Evolutionary conservation across 2,329 filamentous ascomycete genomes (phyloP).

Genomic region (Penicillium sp.): DNA sequence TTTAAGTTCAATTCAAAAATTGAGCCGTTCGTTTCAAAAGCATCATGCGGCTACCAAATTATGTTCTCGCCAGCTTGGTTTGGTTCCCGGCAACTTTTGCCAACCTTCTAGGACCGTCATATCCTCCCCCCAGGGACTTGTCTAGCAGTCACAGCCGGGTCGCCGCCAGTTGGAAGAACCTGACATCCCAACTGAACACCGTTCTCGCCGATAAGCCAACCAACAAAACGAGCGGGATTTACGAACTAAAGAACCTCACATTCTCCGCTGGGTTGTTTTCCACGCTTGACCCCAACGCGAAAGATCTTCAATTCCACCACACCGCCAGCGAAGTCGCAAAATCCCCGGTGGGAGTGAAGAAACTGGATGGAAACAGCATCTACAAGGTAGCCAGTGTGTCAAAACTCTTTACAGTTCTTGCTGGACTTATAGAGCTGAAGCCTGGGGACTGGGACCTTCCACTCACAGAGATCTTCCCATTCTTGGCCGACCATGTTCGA

Average conservation of each 20-base stretch:
- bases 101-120: constrained; percentile 33
- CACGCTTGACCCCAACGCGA: constrained; percentile 34
- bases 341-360: constrained; percentile 33
- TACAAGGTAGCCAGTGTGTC: constrained; percentile 46
- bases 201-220: constrained; percentile 15
- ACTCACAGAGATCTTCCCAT: constrained; percentile 49
- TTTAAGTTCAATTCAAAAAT: neutral
- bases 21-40: neutral
- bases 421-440: constrained; percentile 38
- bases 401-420: constrained; percentile 43
- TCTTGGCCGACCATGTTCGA: constrained; percentile 21
- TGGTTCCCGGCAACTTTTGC: constrained; percentile 9
- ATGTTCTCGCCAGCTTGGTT: neutral
- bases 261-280: constrained; percentile 46
- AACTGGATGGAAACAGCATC: constrained; percentile 45
- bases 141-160: constrained; percentile 36
- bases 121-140: constrained; percentile 38
- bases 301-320: constrained; percentile 39
- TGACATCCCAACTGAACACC: constrained; percentile 27
- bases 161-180: constrained; percentile 34
- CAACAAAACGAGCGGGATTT: constrained; percentile 6
- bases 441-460: constrained; percentile 44
- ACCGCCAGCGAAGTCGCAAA: constrained; percentile 34
- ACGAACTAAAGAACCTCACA: constrained; percentile 34
- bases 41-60: neutral